Evolutionary conservation across 2,329 filamentous ascomycete species (phyloP), one percentile per base, ranked within the genome.

Genomic region (Epichloe uncinata): DNA sequence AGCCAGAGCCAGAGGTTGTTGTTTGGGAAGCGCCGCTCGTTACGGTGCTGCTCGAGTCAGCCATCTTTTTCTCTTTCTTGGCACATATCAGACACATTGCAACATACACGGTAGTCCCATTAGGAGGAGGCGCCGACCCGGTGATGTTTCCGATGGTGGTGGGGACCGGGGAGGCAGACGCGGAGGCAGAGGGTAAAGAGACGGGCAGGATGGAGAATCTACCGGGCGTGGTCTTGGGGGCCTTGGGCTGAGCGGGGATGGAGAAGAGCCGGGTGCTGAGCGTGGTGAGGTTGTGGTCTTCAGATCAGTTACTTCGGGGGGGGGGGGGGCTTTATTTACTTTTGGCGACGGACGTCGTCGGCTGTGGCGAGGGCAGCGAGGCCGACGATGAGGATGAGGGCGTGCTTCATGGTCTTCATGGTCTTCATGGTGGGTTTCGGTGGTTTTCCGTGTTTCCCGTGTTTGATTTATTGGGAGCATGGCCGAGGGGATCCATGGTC

Each of bases 351-450:
- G 7, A 48, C 37, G 22, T 47, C 16, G 16, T 52, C 22, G 33
- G 52, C 47, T 2, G 48, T 36, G 8, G 43, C 49, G n/a, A 55
- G 33, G 51, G 42, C 42, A 35, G 43, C 51, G 42, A 56, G 20
- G 42, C 48, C 40, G 44, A 56, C 33, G 30, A 50, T 41, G 12
- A 42, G 41, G 42, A 50, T 26, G 26, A 7, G 1, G 42, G 52
- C 48, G 18, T 50, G 16, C 49, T 50, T 52, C 30, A 40, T 52
- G 48, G n/a, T 30, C 5, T 22, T 22, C 22, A 22, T 22, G 22
- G 5, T 22, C 20, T 20, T 20, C 20, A 20, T 20, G 20, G 20
- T 20, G 6, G 48, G 20, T 13, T 43, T 13, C 6, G 38, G 5
- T 20, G 38, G 18, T 41, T 16, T 36, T 38, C 20, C 4, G 13